Percentiles rank a stretch among this genome's conserved stretches.
Evolutionary conservation across 139 green algal genomes (phyloP).

Genomic region (Mychonastes homosphaera): DNA sequence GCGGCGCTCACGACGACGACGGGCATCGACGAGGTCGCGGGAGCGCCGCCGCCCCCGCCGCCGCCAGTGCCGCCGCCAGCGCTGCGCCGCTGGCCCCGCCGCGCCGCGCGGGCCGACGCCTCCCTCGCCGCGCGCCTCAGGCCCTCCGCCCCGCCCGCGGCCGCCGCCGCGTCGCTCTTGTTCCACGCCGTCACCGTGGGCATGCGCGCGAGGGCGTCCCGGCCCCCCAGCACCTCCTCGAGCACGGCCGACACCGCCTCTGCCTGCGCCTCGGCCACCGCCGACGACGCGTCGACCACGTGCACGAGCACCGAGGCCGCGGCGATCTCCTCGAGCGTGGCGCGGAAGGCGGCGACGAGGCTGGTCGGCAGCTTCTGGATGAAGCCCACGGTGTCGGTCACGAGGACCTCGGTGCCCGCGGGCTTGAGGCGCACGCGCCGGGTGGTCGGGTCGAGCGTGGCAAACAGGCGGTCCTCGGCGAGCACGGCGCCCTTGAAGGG

Average conservation of each 20-base stretch:
- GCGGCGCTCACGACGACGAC: conserved; percentile 47
- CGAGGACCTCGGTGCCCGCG: too few relatives aligned
- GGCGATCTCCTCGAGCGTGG: conserved; percentile 90
- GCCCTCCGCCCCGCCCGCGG: conserved; percentile 43
- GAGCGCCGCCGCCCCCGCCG: too few relatives aligned
- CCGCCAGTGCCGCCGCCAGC: too few relatives aligned
- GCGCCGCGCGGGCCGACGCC: too few relatives aligned
- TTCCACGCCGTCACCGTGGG: conserved; percentile 87
- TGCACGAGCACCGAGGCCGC: conserved; percentile 39
- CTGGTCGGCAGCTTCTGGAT: conserved; percentile 96
- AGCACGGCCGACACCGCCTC: conserved; percentile 64
- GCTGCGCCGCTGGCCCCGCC: too few relatives aligned
- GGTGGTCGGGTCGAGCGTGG: conserved; percentile 95
- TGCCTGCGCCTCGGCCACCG: conserved; percentile 61
- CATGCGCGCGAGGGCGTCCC: conserved; percentile 40
- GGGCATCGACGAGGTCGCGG: too few relatives aligned
- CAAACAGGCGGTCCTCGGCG: conserved; percentile 94
- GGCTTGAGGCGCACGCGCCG: conserved; percentile 54
- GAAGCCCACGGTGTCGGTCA: conserved; percentile 94
- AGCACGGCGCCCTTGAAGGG: conserved; percentile 60
- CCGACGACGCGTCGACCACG: conserved; percentile 81
- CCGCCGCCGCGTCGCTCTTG: conserved; percentile 67
- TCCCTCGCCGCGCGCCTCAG: too few relatives aligned
- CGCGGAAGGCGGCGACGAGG: conserved; percentile 81
- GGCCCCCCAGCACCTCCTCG: conserved; percentile 61